Percentiles rank a stretch among this genome's conserved stretches.
Conservation (phyloP, 192 early-diverging fungal species). For the Blastocladiella britannica region DNA sequence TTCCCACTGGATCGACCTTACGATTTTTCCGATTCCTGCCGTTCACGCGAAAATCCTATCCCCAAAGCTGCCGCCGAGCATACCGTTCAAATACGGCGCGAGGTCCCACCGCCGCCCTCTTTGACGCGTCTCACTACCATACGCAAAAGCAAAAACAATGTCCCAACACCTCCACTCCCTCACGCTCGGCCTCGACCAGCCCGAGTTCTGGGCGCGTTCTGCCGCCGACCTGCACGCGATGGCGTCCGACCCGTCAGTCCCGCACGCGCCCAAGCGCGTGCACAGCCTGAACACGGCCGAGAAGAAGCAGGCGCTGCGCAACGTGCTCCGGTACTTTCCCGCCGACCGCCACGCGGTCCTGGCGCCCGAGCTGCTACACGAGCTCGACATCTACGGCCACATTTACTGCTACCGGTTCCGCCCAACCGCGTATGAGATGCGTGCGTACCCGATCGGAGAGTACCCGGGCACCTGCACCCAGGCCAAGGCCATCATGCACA, state of each 20-base stretch:
- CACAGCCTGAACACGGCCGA: constrained; percentile 6
- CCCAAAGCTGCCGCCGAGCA: no score
- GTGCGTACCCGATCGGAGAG: constrained; percentile 8
- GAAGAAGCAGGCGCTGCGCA: constrained; percentile 7
- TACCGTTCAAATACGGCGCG: no score
- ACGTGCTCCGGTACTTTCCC: constrained; percentile 9
- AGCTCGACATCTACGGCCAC: constrained; percentile 7
- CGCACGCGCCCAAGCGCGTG: constrained; percentile 9
- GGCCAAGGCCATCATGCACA: constrained; percentile 8
- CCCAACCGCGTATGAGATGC: constrained; percentile 7
- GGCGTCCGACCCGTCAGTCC: constrained; percentile 7
- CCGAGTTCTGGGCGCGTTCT: constrained; percentile 7
- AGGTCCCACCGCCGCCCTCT: no score
- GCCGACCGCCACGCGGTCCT: constrained; percentile 5
- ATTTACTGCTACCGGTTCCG: constrained; percentile 10
- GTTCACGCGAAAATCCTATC: no score
- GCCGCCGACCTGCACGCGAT: constrained; percentile 1
- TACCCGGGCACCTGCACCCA: constrained; percentile 7
- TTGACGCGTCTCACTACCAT: no score
- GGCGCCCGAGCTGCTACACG: constrained; percentile 6
- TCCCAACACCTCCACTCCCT: constrained; percentile 3
- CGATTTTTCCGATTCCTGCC: no score
- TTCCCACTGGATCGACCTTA: no score
- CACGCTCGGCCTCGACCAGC: constrained; percentile 6
- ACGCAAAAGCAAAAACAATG: no score